Conservation (phyloP, 2,329 filamentous ascomycete species). For the Furcasterigmium sp. region DNA sequence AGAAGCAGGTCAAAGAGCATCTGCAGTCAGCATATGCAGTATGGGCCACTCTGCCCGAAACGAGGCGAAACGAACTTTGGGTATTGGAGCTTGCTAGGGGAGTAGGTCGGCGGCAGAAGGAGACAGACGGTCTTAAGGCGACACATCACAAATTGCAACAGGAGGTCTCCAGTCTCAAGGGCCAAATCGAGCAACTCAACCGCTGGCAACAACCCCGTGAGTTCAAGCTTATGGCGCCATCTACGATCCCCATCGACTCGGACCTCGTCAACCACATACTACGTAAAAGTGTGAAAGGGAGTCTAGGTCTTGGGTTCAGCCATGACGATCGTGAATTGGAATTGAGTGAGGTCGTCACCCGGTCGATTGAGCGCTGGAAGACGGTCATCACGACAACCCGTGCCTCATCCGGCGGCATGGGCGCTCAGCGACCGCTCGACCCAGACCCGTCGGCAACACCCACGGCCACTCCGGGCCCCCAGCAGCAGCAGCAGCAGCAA, state of each 20-base stretch:
- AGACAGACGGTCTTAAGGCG: constrained; percentile 45
- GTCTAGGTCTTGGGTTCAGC: constrained; percentile 36
- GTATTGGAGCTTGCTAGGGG: constrained; percentile 55
- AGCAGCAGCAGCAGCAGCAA: constrained; percentile 11
- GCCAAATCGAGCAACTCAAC: constrained; percentile 55
- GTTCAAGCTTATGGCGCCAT: constrained; percentile 47
- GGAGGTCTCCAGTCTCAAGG: constrained; percentile 50
- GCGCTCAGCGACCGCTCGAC: constrained; percentile 43
- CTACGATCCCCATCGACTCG: constrained; percentile 46
- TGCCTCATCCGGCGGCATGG: constrained; percentile 36
- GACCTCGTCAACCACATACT: constrained; percentile 41
- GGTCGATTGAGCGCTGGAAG: constrained; percentile 59
- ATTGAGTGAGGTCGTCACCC: constrained; percentile 43
- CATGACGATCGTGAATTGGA: constrained; percentile 48
- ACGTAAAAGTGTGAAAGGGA: constrained; percentile 36
- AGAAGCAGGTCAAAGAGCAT: constrained; percentile 68
- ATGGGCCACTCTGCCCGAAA: constrained; percentile 62
- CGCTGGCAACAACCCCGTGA: constrained; percentile 55
- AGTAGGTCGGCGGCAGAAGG: constrained; percentile 51
- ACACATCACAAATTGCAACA: constrained; percentile 47
- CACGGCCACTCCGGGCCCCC: constrained; percentile 15
- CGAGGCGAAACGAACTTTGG: constrained; percentile 56
- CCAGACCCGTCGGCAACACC: constrained; percentile 15
- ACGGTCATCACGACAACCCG: constrained; percentile 50
- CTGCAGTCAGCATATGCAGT: constrained; percentile 70